Conservation (phyloP, 805 yeast genomes). For the Scheffersomyces amazonensis region DNA sequence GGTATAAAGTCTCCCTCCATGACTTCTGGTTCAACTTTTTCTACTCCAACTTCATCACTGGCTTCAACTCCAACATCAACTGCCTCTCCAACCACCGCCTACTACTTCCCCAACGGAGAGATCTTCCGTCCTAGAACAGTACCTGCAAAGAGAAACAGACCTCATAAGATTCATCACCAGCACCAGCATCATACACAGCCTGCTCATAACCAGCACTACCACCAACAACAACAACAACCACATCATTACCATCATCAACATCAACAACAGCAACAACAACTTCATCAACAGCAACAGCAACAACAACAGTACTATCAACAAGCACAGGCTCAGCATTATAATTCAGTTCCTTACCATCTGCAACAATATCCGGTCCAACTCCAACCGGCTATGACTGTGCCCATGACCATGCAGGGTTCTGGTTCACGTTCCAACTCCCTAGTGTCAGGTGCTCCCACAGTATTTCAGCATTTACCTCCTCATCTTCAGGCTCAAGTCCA, state of each 20-base stretch:
- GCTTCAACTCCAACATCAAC: neutral
- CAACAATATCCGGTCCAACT: constrained; percentile 1
- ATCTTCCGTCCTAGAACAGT: constrained; percentile 45
- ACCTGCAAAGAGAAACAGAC: constrained; percentile 39
- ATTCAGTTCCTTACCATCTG: constrained; percentile 1
- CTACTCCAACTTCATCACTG: constrained; percentile 2
- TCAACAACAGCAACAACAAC: constrained; percentile 2
- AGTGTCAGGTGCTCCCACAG: neutral
- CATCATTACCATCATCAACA: neutral
- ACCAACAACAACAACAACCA: neutral
- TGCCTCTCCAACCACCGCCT: constrained; percentile 17
- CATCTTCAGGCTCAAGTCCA: neutral
- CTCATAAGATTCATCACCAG: constrained; percentile 10
- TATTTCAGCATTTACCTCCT: constrained; percentile 1
- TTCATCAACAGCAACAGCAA: constrained; percentile 2
- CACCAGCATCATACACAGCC: neutral
- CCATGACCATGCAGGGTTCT: no score
- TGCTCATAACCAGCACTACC: neutral
- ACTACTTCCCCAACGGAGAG: constrained; percentile 54
- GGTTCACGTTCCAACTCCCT: neutral
- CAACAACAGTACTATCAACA: constrained; percentile 4
- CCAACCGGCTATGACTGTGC: neutral
- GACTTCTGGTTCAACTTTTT: constrained; percentile 1
- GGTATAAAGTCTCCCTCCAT: constrained; percentile 3
- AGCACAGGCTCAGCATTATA: neutral